phyloP scores from a whole-genome alignment of 169 alveolate species.

The Neospora caninum region DNA sequence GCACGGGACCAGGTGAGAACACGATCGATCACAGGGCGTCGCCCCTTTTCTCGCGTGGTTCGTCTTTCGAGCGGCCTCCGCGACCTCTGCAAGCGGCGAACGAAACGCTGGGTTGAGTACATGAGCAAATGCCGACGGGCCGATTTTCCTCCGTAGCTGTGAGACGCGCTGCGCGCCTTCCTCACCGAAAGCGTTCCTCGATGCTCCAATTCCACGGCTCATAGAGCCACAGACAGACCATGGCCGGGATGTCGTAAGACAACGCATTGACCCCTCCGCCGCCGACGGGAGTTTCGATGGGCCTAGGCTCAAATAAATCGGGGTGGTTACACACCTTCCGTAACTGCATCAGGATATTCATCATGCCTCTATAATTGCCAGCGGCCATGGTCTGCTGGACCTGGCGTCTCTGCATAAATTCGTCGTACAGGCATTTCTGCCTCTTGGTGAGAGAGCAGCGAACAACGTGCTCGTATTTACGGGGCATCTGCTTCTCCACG shows the following conservation, averaged over 20 bases:
- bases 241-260: constrained; percentile 35
- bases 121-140: too few relatives aligned
- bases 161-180: too few relatives aligned
- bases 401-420: constrained; percentile 88
- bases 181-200: constrained; percentile 44
- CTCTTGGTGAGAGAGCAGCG: constrained; percentile 72
- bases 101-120: too few relatives aligned
- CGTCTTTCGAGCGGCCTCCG: too few relatives aligned
- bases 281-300: constrained; percentile 57
- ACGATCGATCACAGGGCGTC: too few relatives aligned
- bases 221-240: constrained; percentile 60
- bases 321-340: constrained; percentile 99
- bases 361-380: constrained; percentile 93
- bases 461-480: constrained; percentile 80
- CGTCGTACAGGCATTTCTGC: constrained; percentile 96
- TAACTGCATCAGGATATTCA: constrained; percentile 96
- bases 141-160: too few relatives aligned
- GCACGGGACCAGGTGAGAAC: too few relatives aligned
- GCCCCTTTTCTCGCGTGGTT: too few relatives aligned
- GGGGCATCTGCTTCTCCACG: constrained; percentile 98
- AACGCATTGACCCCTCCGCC: constrained; percentile 26
- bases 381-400: constrained; percentile 74
- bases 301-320: constrained; percentile 94
- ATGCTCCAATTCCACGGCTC: constrained; percentile 63
- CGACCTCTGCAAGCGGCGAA: too few relatives aligned